phyloP scores from a whole-genome alignment of 305 asterid species.

The Rubia peregrina region DNA sequence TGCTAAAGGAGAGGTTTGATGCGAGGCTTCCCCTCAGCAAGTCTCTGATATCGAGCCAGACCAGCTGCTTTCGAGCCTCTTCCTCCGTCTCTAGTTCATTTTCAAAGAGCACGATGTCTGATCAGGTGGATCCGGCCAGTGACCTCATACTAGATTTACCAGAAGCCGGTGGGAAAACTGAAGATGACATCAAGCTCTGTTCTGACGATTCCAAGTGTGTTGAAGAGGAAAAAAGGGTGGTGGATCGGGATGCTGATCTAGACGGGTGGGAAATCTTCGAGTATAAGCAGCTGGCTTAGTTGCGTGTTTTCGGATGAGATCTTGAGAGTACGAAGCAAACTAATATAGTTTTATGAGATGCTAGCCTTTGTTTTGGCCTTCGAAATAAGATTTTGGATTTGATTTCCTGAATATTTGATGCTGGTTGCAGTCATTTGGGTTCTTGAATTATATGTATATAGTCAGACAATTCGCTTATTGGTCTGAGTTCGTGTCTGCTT shows the following conservation, averaged over 20 bases:
- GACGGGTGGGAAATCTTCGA: slow-evolving; percentile 75
- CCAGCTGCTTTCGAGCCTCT: slow-evolving; percentile 39
- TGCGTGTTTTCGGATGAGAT: neutral
- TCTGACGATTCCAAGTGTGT: slow-evolving; percentile 1
- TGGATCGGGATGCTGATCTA: slow-evolving; percentile 30
- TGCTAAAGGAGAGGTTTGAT: slow-evolving; percentile 59
- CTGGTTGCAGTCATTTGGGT: too few relatives aligned
- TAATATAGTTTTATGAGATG: neutral
- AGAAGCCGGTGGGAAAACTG: slow-evolving; percentile 15
- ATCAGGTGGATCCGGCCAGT: slow-evolving; percentile 20
- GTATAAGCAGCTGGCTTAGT: neutral
- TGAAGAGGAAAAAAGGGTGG: slow-evolving; percentile 21
- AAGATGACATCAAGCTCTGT: slow-evolving; percentile 5
- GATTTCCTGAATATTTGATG: neutral
- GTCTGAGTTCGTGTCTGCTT: too few relatives aligned
- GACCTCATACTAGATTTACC: slow-evolving; percentile 18
- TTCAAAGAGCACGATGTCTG: slow-evolving; percentile 31
- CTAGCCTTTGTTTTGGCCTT: neutral
- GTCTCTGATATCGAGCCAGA: slow-evolving; percentile 60
- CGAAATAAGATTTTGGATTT: slow-evolving; percentile 4
- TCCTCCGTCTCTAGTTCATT: slow-evolving; percentile 27
- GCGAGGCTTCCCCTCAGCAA: slow-evolving; percentile 53
- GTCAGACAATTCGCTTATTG: too few relatives aligned
- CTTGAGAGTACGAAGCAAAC: neutral
- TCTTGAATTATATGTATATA: too few relatives aligned